Conservation (phyloP, 257 asterid species). For the Linaria vulgaris region DNA sequence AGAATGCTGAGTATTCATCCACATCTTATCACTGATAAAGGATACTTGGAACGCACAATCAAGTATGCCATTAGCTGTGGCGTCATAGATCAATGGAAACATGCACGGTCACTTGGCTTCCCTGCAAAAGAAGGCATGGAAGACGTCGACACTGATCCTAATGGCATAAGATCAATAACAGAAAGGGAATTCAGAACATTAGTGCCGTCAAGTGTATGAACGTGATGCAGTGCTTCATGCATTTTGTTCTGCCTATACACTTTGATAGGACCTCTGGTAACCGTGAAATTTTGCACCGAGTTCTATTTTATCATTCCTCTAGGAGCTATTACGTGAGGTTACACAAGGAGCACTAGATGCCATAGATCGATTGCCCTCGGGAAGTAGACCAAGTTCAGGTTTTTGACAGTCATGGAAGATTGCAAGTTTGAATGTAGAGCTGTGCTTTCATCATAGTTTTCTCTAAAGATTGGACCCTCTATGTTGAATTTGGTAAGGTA, state of each 20-base stretch:
- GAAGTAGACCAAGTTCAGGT: no score
- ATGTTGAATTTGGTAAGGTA: no score
- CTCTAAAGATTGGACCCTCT: no score
- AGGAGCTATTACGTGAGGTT: background rate
- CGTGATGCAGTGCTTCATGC: slow-evolving; percentile 1
- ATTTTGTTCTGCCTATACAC: background rate
- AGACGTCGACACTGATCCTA: slow-evolving; percentile 57
- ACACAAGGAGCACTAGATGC: no score
- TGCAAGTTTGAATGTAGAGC: no score
- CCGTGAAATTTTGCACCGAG: background rate
- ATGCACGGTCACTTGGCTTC: slow-evolving; percentile 65
- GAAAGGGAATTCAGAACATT: slow-evolving; percentile 74
- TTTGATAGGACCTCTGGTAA: background rate
- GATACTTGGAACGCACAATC: slow-evolving; percentile 61
- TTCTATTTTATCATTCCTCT: background rate
- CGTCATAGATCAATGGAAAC: slow-evolving; percentile 79
- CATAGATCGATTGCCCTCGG: no score
- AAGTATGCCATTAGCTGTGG: slow-evolving; percentile 89
- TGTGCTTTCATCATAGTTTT: no score
- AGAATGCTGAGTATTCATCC: slow-evolving; percentile 79
- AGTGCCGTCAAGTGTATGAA: slow-evolving; percentile 46
- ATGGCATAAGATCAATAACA: slow-evolving; percentile 73
- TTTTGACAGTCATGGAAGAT: no score
- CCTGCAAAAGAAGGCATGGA: slow-evolving; percentile 95
- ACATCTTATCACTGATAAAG: slow-evolving; percentile 63